Conservation (phyloP, 257 asterid species). For the Solanum virginianum region DNA sequence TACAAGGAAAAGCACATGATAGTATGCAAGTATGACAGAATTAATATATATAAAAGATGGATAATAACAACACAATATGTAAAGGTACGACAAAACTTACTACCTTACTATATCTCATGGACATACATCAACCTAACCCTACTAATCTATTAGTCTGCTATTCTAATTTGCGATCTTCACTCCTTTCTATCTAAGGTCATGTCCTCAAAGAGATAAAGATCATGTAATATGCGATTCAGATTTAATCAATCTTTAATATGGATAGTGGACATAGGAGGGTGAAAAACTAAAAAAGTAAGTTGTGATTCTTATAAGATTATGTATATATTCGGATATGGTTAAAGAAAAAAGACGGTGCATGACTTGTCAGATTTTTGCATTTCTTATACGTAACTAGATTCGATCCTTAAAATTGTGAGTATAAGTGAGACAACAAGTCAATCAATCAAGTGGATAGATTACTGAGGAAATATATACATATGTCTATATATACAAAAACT, state of each 20-base stretch:
- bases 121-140: too few relatives aligned
- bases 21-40: too few relatives aligned
- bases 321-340: background rate
- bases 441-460: background rate
- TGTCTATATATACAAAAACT: background rate
- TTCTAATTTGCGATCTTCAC: too few relatives aligned
- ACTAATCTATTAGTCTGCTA: too few relatives aligned
- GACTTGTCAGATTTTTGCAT: background rate
- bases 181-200: too few relatives aligned
- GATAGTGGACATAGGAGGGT: rapidly evolving
- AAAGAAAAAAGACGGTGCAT: background rate
- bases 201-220: too few relatives aligned
- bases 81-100: too few relatives aligned
- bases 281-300: background rate
- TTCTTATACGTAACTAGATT: background rate
- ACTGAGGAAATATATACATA: background rate
- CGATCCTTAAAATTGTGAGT: background rate
- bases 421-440: background rate
- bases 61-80: too few relatives aligned
- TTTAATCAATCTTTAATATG: background rate
- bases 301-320: background rate
- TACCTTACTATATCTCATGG: too few relatives aligned
- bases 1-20: too few relatives aligned
- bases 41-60: too few relatives aligned
- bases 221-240: background rate